Conservation (phyloP, 2,329 filamentous ascomycete species). For the Penicillium sp. region DNA sequence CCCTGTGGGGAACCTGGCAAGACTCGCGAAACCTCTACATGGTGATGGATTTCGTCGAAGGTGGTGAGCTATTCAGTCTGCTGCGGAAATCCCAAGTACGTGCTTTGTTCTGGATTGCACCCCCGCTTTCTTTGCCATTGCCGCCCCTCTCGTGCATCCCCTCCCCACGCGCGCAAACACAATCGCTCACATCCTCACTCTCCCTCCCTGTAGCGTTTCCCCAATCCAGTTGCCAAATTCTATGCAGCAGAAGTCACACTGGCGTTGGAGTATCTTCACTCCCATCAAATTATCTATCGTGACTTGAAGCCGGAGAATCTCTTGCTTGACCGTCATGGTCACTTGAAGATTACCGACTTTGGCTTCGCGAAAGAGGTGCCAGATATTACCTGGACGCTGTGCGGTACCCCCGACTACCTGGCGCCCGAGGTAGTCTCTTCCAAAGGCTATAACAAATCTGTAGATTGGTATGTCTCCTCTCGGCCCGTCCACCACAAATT, state of each 20-base stretch:
- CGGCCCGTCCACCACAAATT: conserved; percentile 10
- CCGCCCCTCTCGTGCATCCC: neutral
- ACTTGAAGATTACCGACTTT: conserved; percentile 97
- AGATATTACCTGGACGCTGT: conserved; percentile 98
- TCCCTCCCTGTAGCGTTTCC: conserved; percentile 71
- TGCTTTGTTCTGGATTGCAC: conserved; percentile 14
- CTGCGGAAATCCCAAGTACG: conserved; percentile 87
- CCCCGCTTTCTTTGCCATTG: neutral
- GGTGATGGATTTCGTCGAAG: conserved; percentile 99
- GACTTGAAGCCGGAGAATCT: conserved; percentile 96
- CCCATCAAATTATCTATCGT: conserved; percentile 94
- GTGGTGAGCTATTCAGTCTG: conserved; percentile 93
- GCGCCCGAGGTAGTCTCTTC: conserved; percentile 98
- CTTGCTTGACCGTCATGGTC: conserved; percentile 86
- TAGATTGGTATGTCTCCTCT: conserved; percentile 77
- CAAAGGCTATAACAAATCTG: conserved; percentile 99
- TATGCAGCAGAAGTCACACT: conserved; percentile 97
- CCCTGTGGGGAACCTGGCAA: conserved; percentile 97
- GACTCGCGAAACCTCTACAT: conserved; percentile 96
- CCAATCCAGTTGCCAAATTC: conserved; percentile 98
- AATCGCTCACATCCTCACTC: conserved; percentile 5
- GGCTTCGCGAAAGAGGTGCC: conserved; percentile 97
- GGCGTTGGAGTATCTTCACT: conserved; percentile 92
- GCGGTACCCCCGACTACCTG: conserved; percentile 95
- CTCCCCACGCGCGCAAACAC: neutral